Conservation (phyloP, 2,329 filamentous ascomycete species). For the Pseudomassariella vexata region DNA sequence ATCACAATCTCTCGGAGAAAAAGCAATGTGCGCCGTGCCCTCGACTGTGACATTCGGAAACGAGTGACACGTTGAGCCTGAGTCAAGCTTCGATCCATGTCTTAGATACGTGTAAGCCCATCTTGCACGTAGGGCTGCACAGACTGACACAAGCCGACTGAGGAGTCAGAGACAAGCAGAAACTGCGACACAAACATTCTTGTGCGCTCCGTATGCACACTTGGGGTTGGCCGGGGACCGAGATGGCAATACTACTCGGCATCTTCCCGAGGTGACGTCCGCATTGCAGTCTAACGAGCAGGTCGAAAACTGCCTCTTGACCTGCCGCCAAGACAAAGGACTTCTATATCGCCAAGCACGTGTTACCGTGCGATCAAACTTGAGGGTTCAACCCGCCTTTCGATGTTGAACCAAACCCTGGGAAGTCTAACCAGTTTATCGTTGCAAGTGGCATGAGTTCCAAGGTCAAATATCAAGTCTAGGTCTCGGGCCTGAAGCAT, state of each 20-base stretch:
- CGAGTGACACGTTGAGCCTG: not conserved
- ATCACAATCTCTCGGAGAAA: too few species aligned
- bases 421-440: not conserved
- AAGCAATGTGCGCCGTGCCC: not conserved
- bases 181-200: constrained; percentile 1
- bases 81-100: constrained; percentile 4
- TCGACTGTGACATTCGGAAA: not conserved
- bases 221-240: too few species aligned
- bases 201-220: too few species aligned
- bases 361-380: constrained; percentile 1
- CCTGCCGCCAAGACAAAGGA: not conserved
- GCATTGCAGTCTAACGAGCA: not conserved
- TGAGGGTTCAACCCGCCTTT: not conserved
- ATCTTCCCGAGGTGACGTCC: not conserved
- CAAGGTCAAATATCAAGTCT: not conserved
- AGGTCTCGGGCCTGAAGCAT: too few species aligned
- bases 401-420: not conserved
- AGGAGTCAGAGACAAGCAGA: not conserved
- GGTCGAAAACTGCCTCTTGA: not conserved
- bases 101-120: constrained; percentile 5
- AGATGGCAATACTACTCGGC: not conserved
- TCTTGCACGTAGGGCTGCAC: not conserved
- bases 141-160: not conserved
- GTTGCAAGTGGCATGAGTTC: not conserved
- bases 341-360: constrained; percentile 3